These are phyloP conservation scores for Pseudogymnoascus sp. DNA, from an alignment of 2,329 filamentous ascomycete species.

Conservation along the genomic window DNA sequence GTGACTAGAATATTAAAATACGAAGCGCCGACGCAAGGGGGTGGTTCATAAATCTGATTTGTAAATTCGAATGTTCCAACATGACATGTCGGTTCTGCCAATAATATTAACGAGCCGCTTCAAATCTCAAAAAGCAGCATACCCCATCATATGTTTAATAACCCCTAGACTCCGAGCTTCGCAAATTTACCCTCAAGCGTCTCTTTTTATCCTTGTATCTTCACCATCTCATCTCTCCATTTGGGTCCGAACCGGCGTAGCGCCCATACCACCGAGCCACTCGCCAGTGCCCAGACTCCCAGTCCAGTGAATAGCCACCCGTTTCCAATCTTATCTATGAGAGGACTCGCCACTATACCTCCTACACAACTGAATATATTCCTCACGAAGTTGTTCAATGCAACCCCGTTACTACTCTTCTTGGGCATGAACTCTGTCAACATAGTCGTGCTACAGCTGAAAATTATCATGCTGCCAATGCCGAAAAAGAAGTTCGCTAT, in stretches of 20 bases:
- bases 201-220: conserved; percentile 17
- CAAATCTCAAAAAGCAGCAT: not conserved
- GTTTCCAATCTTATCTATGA: conserved; percentile 63
- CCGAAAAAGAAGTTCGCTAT: conserved; percentile 69
- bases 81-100: not conserved
- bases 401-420: conserved; percentile 63
- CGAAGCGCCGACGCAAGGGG: not conserved
- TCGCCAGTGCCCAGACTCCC: conserved; percentile 40
- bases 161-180: not conserved
- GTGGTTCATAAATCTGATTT: not conserved
- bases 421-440: conserved; percentile 76
- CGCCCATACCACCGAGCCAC: conserved; percentile 51
- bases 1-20: not conserved
- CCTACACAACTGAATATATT: conserved; percentile 73
- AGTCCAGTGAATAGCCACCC: conserved; percentile 68
- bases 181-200: not conserved
- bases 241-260: conserved; percentile 52
- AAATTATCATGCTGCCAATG: conserved; percentile 63
- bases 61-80: not conserved
- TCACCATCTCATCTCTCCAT: conserved; percentile 60
- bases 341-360: conserved; percentile 59
- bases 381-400: conserved; percentile 72
- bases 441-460: conserved; percentile 57
- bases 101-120: conserved; percentile 2
- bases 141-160: not conserved